Conservation (phyloP, 805 yeast species). For the Nakazawaea wickerhamii region DNA sequence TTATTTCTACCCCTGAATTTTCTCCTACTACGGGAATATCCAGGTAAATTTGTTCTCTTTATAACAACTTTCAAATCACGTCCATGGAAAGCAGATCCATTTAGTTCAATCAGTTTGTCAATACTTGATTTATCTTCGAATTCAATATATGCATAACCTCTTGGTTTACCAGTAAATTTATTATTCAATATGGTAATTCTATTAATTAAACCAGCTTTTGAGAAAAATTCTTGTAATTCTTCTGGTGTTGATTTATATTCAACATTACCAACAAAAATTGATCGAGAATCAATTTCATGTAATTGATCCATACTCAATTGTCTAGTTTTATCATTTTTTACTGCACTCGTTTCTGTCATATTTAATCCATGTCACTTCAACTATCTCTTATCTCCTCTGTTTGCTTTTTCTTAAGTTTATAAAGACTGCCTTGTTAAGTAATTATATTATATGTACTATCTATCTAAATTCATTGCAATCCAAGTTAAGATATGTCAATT, state of each 20-base stretch:
- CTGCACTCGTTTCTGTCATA: too few species aligned
- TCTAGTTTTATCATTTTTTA: too few species aligned
- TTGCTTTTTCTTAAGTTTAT: too few species aligned
- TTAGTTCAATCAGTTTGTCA: slow-evolving; percentile 55
- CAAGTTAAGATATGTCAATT: too few species aligned
- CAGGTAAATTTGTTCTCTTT: slow-evolving; percentile 76
- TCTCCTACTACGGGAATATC: background rate
- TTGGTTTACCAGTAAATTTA: slow-evolving; percentile 73
- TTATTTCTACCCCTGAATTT: slow-evolving; percentile 51
- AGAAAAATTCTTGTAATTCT: slow-evolving; percentile 72
- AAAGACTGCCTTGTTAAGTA: too few species aligned
- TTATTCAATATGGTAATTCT: slow-evolving; percentile 75
- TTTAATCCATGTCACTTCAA: too few species aligned
- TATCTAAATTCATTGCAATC: too few species aligned
- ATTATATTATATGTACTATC: too few species aligned
- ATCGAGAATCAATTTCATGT: slow-evolving; percentile 67
- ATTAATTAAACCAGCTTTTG: slow-evolving; percentile 64
- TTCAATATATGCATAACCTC: slow-evolving; percentile 85
- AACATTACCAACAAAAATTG: slow-evolving; percentile 79
- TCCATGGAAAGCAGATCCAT: slow-evolving; percentile 63
- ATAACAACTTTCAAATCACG: slow-evolving; percentile 68
- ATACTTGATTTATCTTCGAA: slow-evolving; percentile 66
- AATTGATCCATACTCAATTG: too few species aligned
- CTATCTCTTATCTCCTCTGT: too few species aligned
- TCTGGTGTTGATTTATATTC: slow-evolving; percentile 76